phyloP scores from a whole-genome alignment of 176 grass and related monocot species.

The Alloteropsis semialata region DNA sequence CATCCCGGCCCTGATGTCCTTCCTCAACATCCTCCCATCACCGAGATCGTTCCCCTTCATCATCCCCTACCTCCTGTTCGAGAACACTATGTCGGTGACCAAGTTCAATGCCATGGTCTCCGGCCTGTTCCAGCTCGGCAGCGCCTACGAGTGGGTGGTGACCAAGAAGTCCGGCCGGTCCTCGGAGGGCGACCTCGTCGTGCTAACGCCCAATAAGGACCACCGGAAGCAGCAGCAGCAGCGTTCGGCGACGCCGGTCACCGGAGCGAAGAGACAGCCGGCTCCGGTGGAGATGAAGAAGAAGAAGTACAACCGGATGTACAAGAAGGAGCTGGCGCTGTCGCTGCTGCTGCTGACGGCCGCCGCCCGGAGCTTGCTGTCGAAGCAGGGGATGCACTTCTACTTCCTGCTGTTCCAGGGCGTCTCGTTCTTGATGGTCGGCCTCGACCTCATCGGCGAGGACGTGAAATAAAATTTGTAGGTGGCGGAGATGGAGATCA shows the following conservation, averaged over 20 bases:
- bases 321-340: conserved; percentile 81
- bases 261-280: neutral
- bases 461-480: conserved; percentile 61
- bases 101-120: conserved; percentile 98
- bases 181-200: conserved; percentile 48
- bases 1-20: conserved; percentile 66
- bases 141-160: conserved; percentile 79
- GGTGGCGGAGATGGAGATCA: neutral
- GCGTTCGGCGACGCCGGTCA: conserved; percentile 11
- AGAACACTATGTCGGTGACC: conserved; percentile 98
- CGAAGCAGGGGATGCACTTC: conserved; percentile 90
- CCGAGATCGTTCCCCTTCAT: conserved; percentile 79
- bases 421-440: conserved; percentile 76
- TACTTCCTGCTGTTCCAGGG: conserved; percentile 97
- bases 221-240: conserved; percentile 14
- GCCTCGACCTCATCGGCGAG: conserved; percentile 82
- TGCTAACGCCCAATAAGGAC: conserved; percentile 20
- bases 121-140: conserved; percentile 76
- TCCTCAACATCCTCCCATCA: conserved; percentile 66
- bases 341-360: conserved; percentile 77
- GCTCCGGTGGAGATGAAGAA: conserved; percentile 21
- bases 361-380: conserved; percentile 64
- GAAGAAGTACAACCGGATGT: conserved; percentile 76
- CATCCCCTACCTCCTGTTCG: conserved; percentile 84
- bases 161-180: conserved; percentile 86